Evolutionary conservation across 805 yeast species (phyloP).

Genomic region (Wickerhamomyces strasburgensis): DNA sequence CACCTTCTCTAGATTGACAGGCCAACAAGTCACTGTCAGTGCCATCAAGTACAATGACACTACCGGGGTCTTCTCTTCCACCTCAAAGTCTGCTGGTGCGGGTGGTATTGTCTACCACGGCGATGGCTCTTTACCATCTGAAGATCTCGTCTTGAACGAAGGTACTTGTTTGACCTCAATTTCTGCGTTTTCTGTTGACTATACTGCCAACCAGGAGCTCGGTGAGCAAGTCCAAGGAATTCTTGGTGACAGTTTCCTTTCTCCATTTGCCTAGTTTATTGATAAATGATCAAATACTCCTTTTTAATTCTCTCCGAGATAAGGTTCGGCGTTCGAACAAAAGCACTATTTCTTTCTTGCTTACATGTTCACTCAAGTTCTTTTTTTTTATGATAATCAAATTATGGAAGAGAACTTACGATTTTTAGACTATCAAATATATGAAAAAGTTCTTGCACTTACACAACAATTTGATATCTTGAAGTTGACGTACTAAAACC

Average conservation of each 20-base stretch:
- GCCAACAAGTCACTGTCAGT: slow-evolving; percentile 21
- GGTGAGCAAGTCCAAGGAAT: slow-evolving; percentile 13
- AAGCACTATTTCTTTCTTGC: too few species aligned
- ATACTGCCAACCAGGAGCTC: slow-evolving; percentile 20
- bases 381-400: too few species aligned
- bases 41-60: slow-evolving; percentile 33
- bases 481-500: too few species aligned
- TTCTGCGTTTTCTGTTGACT: slow-evolving; percentile 44
- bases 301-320: too few species aligned
- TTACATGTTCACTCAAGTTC: too few species aligned
- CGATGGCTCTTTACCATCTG: slow-evolving; percentile 40
- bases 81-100: slow-evolving; percentile 20
- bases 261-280: slow-evolving; percentile 2
- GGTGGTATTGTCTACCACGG: slow-evolving; percentile 35
- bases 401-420: too few species aligned
- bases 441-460: too few species aligned
- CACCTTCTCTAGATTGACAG: slow-evolving; percentile 42
- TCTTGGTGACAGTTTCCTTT: slow-evolving; percentile 9
- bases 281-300: slow-evolving; percentile 2
- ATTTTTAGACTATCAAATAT: too few species aligned
- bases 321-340: too few species aligned
- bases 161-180: slow-evolving; percentile 39
- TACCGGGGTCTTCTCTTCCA: slow-evolving; percentile 25
- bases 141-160: slow-evolving; percentile 26
- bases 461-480: too few species aligned